These are phyloP conservation scores for Pythium pyrilobum DNA, from an alignment of 352 stramenopile species.

Conservation along the genomic window DNA sequence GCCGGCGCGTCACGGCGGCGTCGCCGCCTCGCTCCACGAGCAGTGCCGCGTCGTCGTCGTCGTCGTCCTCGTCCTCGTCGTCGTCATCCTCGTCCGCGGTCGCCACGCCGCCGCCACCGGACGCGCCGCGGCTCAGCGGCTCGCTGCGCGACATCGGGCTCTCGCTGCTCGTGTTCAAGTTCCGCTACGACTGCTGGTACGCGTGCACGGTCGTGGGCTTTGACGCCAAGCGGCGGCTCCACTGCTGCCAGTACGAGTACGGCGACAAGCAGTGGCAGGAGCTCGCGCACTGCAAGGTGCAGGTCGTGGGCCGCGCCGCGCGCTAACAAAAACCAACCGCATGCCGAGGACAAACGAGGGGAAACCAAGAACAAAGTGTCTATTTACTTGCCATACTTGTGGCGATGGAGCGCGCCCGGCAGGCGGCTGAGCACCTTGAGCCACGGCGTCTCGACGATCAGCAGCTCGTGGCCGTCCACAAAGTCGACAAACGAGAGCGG, in stretches of 20 bases:
- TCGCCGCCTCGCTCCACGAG: neutral
- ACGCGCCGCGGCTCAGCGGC: too few species aligned
- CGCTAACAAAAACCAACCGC: neutral
- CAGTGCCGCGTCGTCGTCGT: too few species aligned
- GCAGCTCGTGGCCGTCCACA: constrained; percentile 62
- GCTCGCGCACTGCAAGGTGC: constrained; percentile 38
- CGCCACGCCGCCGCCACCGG: too few species aligned
- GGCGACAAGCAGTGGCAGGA: constrained; percentile 82
- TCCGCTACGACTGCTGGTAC: constrained; percentile 81
- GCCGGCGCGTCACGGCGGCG: neutral
- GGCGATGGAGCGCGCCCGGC: constrained; percentile 71
- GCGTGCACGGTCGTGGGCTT: constrained; percentile 70
- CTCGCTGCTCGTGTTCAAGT: constrained; percentile 63
- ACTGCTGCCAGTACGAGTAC: constrained; percentile 80
- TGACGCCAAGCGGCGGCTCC: constrained; percentile 59
- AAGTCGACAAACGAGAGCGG: constrained; percentile 85
- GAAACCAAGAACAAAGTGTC: constrained; percentile 1
- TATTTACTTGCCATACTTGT: constrained; percentile 86
- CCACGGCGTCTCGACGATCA: constrained; percentile 82
- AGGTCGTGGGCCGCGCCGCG: constrained; percentile 30
- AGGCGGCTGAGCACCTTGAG: constrained; percentile 82
- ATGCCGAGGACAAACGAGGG: neutral
- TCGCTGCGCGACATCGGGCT: constrained; percentile 64
- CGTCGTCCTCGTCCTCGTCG: too few species aligned
- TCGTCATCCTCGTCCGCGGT: too few species aligned